Evolutionary conservation across 2,329 filamentous ascomycete species (phyloP).

Genomic region (Alternaria brassicae): DNA sequence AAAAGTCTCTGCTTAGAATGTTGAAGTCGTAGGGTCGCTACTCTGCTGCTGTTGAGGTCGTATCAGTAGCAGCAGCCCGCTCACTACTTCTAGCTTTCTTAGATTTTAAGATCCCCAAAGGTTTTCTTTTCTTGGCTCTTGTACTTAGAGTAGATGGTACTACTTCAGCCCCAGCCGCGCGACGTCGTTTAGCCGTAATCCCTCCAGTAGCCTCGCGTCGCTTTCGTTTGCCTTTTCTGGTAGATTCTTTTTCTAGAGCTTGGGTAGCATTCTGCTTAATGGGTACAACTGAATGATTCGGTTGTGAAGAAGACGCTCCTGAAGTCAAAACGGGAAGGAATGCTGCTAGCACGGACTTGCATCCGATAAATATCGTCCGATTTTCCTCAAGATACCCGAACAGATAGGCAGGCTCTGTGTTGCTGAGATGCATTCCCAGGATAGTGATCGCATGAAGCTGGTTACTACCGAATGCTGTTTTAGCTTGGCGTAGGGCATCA

Average conservation of each 20-base stretch:
- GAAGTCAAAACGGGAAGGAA: constrained; percentile 1
- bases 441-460: constrained; percentile 10
- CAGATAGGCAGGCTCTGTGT: constrained; percentile 11
- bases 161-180: neutral
- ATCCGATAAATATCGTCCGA: constrained; percentile 12
- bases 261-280: constrained; percentile 3
- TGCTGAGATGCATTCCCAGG: constrained; percentile 14
- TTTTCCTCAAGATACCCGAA: constrained; percentile 8
- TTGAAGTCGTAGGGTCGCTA: neutral
- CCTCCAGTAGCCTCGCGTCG: neutral
- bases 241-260: constrained; percentile 5
- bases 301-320: constrained; percentile 12
- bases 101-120: neutral
- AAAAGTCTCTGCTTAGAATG: neutral
- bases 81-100: neutral
- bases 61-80: neutral
- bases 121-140: neutral
- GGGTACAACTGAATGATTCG: neutral
- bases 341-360: constrained; percentile 8
- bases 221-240: constrained; percentile 10
- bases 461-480: constrained; percentile 10
- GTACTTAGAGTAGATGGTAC: neutral
- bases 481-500: constrained; percentile 8
- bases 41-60: neutral
- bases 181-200: neutral